Percentiles rank a stretch among this genome's conserved stretches.
Conservation (phyloP, 2,329 filamentous ascomycete species). For the Ceratocystis variospora region DNA sequence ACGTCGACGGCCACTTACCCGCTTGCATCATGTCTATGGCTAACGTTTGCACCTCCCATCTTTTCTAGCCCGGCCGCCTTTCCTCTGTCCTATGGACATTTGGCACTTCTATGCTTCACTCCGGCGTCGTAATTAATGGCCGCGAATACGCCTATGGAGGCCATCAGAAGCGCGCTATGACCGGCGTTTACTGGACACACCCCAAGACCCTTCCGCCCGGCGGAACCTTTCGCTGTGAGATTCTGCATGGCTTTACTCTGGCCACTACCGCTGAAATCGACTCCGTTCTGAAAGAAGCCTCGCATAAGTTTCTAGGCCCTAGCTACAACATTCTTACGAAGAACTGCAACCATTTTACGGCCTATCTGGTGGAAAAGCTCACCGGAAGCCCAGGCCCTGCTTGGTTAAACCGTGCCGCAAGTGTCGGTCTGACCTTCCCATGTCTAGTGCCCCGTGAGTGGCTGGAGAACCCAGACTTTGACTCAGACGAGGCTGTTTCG, state of each 20-base stretch:
- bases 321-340: conserved; percentile 68
- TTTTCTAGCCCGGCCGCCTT: conserved; percentile 50
- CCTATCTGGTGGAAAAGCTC: conserved; percentile 57
- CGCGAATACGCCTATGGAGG: conserved; percentile 77
- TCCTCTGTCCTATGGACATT: conserved; percentile 66
- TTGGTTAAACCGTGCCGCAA: conserved; percentile 76
- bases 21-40: not conserved
- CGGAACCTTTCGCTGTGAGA: conserved; percentile 59
- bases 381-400: conserved; percentile 55
- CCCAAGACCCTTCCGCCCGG: conserved; percentile 61
- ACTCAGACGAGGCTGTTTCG: conserved; percentile 56
- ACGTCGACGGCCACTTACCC: not conserved
- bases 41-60: not conserved
- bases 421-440: conserved; percentile 64
- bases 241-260: conserved; percentile 68
- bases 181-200: conserved; percentile 72
- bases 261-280: conserved; percentile 56
- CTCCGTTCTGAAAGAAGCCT: conserved; percentile 51
- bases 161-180: conserved; percentile 55
- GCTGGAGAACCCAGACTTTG: conserved; percentile 65
- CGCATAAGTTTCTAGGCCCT: conserved; percentile 58
- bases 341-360: conserved; percentile 85
- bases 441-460: conserved; percentile 73
- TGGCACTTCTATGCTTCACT: conserved; percentile 65
- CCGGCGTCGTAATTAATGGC: conserved; percentile 67